Base-by-base conservation (phyloP, 768 basidiomycete genomes). In the Psilocybe subaeruginosa region DNA sequence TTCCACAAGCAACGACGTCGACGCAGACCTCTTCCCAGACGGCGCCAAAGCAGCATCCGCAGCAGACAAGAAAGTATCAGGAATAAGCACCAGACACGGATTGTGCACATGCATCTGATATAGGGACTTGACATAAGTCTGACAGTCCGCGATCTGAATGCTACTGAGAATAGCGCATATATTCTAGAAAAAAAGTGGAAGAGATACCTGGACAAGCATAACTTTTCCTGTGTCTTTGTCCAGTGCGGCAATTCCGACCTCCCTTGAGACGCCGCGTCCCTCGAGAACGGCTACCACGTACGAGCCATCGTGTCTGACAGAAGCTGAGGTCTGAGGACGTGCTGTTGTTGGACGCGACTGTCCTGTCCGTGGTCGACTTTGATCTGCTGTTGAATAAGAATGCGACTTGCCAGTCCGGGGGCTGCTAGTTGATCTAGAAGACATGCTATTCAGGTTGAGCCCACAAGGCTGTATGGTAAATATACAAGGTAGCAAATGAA, bases 231-330 rank as follows among this genome's bases (percentile, higher is more conserved):
- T 92, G 33, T 92, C 89, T 58, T 81, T 85, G 60, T 95, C 88
- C n/a, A 95, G 80, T 0, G 91, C 91, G 0, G 93, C 94, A 33
- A 97, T 86, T 2, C 95, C 95, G 8, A 97, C 86, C 70, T 97
- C 95, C 56, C 90, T 79, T 0, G 89, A 89, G 30, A 93, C 79
- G 0, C 92, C 91, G 27, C 92, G 79, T 9, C 91, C 90, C 74
- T 94, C 92, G 29, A 93, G 74, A 17, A 93, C 73, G 2, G 92
- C 87, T 29, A 91, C 77, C 3, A 91, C 76, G 69, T 86, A 88
- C 58, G 77, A 88, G 0, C 80, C 82, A 63, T 92, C 90, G 47
- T 80, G 77, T 29, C 80, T 76, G 14, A 79, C 79, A 4, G 89
- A 89, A 2, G 78, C 82, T 12, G 87, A 78, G 0, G 91, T 92